Evolutionary conservation across 768 basidiomycete genomes (phyloP), one percentile per base, ranked within the genome.

Genomic region (Termitomyces sp.): DNA sequence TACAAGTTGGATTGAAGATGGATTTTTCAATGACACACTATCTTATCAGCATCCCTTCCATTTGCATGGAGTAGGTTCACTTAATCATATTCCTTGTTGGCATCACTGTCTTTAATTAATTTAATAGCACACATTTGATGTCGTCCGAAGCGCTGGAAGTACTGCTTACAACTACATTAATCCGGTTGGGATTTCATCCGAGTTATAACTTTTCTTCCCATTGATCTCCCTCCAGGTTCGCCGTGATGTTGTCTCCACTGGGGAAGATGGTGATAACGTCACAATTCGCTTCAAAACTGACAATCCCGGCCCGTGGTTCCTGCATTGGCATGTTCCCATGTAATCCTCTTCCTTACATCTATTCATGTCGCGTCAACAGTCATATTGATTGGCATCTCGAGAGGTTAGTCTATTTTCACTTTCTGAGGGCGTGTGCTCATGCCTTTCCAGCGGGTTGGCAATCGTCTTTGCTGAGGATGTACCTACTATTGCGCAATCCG

Each of bases 211-310:
- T 7, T 7, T 28, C 28, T 7, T 28, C 7, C 28, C 28, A 28
- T 28, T 28, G 28, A 28, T 28, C 28, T 28, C 5, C 28, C 28
- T 28, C 1, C 4, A 32, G 30, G 9, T 32, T 32, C 30, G 30
- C 8, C 30, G 30, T 21, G 71, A 74, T 19, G 15, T 35, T 34
- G 55, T 62, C 17, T 68, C 67, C 15, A 45, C 35, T 14, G 50
- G 49, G 2, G 1, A 19, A 14, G 19, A 21, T 4, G 65, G 68
- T 24, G 46, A 37, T 24, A 67, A 65, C 34, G 68, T 70, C 21
- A 71, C 69, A 7, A 70, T 78, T 45, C 67, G 77, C 7, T 76
- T 76, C 60, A 62, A 65, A 8, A 75, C 74, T 2, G 71, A 76
- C 56, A 74, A 74, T 44, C 61, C 70, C 30, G 70, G 69, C 2